Evolutionary conservation across 2,329 filamentous ascomycete species (phyloP).

Genomic region (Talaromyces verruculosus): DNA sequence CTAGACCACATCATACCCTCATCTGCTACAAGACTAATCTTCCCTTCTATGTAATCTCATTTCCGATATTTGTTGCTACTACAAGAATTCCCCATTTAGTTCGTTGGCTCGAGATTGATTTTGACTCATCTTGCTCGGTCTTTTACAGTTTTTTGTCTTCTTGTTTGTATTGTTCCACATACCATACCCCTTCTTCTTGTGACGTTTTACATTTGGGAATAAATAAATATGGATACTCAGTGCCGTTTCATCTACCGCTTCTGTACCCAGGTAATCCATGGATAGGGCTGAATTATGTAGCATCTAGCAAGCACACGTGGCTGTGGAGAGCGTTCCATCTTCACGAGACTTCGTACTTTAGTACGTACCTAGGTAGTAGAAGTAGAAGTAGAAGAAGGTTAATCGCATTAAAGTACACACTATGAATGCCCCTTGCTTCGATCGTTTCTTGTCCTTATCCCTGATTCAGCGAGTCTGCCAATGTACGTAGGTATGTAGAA

Average conservation of each 20-base stretch:
- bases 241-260: neutral
- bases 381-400: neutral
- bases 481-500: neutral
- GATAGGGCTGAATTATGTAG: neutral
- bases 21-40: neutral
- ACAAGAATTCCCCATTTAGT: slow-evolving; percentile 16
- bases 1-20: neutral
- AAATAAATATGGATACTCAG: neutral
- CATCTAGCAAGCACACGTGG: slow-evolving; percentile 5
- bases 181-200: neutral
- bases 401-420: neutral
- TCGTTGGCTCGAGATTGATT: slow-evolving; percentile 16
- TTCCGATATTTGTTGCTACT: slow-evolving; percentile 1
- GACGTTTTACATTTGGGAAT: neutral
- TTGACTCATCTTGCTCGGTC: no score
- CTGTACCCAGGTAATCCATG: neutral
- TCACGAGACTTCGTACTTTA: neutral
- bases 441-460: neutral
- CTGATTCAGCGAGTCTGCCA: neutral
- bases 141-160: neutral
- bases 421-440: neutral
- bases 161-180: slow-evolving; percentile 4
- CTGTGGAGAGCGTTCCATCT: neutral
- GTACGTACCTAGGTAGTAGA: neutral
- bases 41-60: neutral